Evolutionary conservation across 139 green algal genomes (phyloP), one percentile per base, ranked within the genome.

Genomic region (Chlamydomonas sphaeroides): DNA sequence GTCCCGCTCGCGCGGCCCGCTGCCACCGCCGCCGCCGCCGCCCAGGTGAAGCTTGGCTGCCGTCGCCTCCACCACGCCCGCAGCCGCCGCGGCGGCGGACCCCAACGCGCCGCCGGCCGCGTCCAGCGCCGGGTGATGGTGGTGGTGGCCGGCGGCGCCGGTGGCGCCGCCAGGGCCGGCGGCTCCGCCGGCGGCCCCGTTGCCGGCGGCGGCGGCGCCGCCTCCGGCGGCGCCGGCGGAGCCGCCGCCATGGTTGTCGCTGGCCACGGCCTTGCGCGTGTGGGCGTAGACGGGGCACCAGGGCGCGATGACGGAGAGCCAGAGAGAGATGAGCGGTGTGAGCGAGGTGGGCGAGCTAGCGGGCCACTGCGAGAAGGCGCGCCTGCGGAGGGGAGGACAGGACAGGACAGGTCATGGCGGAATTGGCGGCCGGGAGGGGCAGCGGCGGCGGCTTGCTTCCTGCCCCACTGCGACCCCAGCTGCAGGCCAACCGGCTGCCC

Each of bases 281-380:
- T 80, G 74, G 2, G 74, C 74, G 57, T 35, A 45, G 35, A 32
- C 20, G 30, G 74, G 74, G 74, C 74, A 74, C 93, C 93, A 96
- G 17, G 93, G 93, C 1, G 90, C 83, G 18, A 94, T 26, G 62
- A 94, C 80, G 30, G 78, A 85, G 2, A 96, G 84, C 79, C 92
- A 94, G 39, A 93, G 88, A 32, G 85, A 78, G 65, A 96, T 73
- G 42, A 95, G 70, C 11, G 92, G 86, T 33, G 74, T 86, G 33
- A 95, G 86, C n/a, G 78, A 85, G 33, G 67, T 63, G 30, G 79
- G 68, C 42, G 53, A 86, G 66, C 77, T 85, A 48, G 80, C 77
- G 15, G 91, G 92, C 94, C 94, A 96, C 65, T 87, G 86, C 8
- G 84, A 76, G 51, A 97, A 84, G 7, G 90, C 88, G 28, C 92